phyloP scores from a whole-genome alignment of 1,284 basidiomycete genomes.

The Leccinum fuscescens region DNA sequence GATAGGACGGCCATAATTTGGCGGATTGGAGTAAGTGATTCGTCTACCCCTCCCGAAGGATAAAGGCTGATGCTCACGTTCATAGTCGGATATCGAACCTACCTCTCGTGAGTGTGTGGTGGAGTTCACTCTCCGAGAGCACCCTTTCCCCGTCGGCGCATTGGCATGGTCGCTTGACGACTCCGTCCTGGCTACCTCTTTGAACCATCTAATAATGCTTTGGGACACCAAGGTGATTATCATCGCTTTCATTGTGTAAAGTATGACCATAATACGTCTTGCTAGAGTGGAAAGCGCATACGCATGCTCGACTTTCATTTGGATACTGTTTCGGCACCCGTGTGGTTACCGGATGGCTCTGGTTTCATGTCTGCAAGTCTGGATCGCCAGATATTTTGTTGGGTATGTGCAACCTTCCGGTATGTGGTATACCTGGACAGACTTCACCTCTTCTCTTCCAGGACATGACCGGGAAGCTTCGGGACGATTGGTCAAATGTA shows the following conservation, averaged over 20 bases:
- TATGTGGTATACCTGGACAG: constrained; percentile 4
- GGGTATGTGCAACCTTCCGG: constrained; percentile 58
- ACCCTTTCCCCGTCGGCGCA: constrained; percentile 73
- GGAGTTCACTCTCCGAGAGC: constrained; percentile 67
- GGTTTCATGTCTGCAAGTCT: constrained; percentile 90
- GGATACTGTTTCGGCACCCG: constrained; percentile 84
- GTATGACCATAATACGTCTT: constrained; percentile 1
- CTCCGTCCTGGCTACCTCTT: constrained; percentile 74
- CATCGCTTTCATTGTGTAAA: constrained; percentile 1
- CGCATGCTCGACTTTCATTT: constrained; percentile 69
- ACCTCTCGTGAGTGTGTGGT: constrained; percentile 58
- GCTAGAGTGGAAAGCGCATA: constrained; percentile 67
- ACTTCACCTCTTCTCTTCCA: constrained; percentile 34
- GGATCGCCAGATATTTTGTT: constrained; percentile 85
- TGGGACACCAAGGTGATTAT: constrained; percentile 79
- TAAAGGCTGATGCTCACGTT: constrained; percentile 9
- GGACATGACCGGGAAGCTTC: constrained; percentile 72
- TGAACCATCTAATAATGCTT: constrained; percentile 78
- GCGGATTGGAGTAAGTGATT: constrained; percentile 68
- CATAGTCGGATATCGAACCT: constrained; percentile 48
- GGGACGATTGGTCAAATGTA: constrained; percentile 64
- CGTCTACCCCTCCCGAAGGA: neutral
- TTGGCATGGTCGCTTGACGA: constrained; percentile 92
- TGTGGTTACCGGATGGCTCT: constrained; percentile 86
- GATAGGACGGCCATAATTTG: constrained; percentile 90